Evolutionary conservation across 306 rosid species (phyloP).

Genomic region (Clitoria ternatea): DNA sequence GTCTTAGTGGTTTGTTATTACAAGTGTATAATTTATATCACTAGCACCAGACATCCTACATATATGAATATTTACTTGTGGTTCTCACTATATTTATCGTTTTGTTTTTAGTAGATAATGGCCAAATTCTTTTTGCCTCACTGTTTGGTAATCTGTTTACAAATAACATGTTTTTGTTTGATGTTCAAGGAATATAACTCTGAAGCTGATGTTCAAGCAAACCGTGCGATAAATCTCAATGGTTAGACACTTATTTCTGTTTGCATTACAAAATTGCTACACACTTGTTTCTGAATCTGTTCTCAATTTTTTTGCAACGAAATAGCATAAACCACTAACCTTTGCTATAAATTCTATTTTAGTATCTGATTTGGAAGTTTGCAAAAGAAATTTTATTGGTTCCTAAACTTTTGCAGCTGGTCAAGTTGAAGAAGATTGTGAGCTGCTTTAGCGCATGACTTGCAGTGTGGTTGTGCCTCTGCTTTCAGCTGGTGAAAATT

Average conservation of each 20-base stretch:
- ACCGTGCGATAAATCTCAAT: conserved; percentile 48
- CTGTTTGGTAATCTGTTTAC: not conserved
- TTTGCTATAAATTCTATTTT: not conserved
- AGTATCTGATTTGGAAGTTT: not conserved
- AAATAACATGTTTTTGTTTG: not conserved
- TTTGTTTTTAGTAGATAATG: not conserved
- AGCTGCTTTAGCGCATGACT: not conserved
- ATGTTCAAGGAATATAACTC: conserved; percentile 61
- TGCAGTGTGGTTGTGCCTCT: not conserved
- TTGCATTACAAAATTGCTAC: not conserved
- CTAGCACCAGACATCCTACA: not conserved
- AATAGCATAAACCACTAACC: not conserved
- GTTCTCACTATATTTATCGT: not conserved
- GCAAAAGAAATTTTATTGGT: not conserved
- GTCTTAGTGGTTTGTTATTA: not conserved
- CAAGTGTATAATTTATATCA: not conserved
- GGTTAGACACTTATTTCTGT: conserved; percentile 56
- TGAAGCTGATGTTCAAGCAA: conserved; percentile 80
- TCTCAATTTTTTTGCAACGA: not conserved
- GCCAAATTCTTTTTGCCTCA: not conserved
- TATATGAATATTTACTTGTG: not conserved
- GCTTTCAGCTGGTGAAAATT: not conserved
- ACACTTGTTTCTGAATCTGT: not conserved
- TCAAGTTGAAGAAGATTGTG: conserved; percentile 59
- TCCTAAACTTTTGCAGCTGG: conserved; percentile 56